A percentile compares a stretch with the other conserved stretches of the same genome.
These are phyloP conservation scores for Ophidiomyces ophidiicola DNA, from an alignment of 2,329 filamentous ascomycete species.

Conservation along the genomic window DNA sequence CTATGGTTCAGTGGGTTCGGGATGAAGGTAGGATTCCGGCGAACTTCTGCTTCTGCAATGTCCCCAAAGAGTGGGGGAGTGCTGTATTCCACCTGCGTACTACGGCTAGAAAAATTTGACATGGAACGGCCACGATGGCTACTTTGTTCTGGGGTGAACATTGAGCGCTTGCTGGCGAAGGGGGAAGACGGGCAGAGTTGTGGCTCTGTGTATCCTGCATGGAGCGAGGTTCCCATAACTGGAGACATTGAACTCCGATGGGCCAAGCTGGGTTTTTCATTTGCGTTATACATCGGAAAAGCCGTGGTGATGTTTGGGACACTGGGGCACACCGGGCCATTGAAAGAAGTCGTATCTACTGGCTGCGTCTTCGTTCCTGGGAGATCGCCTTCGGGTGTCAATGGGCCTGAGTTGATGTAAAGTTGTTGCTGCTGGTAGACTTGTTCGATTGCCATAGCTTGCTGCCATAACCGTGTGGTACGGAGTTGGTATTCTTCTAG, in stretches of 20 bases:
- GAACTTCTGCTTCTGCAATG: conserved; percentile 24
- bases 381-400: conserved; percentile 50
- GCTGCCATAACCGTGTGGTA: conserved; percentile 34
- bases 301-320: conserved; percentile 27
- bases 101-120: conserved; percentile 31
- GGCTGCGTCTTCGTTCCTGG: conserved; percentile 38
- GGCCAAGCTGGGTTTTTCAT: conserved; percentile 16
- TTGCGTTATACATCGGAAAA: conserved; percentile 27
- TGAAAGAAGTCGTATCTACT: conserved; percentile 4
- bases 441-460: conserved; percentile 33
- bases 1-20: conserved; percentile 23
- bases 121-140: conserved; percentile 30
- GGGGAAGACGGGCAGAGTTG: conserved; percentile 22
- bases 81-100: conserved; percentile 26
- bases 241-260: conserved; percentile 28
- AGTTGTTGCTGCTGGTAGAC: conserved; percentile 33
- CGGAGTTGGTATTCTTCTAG: conserved; percentile 35
- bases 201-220: conserved; percentile 26
- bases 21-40: conserved; percentile 22
- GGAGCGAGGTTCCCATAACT: conserved; percentile 23
- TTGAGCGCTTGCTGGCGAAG: conserved; percentile 22
- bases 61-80: conserved; percentile 26
- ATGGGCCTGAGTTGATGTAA: conserved; percentile 32
- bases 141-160: conserved; percentile 24
- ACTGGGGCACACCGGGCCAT: conserved; percentile 18